phyloP scores from a whole-genome alignment of 768 basidiomycete genomes.

The Hortiboletus campestris region DNA sequence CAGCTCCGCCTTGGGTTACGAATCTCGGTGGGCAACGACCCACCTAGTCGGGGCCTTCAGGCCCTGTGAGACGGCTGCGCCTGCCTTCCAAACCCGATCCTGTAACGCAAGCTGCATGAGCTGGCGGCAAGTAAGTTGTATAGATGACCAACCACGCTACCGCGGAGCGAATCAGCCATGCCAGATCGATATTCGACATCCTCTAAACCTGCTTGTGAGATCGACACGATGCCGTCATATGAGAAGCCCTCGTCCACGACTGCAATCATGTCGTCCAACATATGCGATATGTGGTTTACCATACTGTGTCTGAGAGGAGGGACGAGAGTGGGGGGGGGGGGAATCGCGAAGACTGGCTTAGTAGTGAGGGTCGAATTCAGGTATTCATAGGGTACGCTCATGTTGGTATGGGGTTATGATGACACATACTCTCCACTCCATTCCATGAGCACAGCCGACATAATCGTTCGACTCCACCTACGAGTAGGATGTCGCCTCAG shows the following conservation, averaged over 20 bases:
- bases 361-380: neutral
- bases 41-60: too few species aligned
- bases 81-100: neutral
- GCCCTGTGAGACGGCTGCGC: neutral
- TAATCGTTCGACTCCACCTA: too few species aligned
- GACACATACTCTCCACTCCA: too few species aligned
- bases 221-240: neutral
- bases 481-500: too few species aligned
- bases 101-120: neutral
- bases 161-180: neutral
- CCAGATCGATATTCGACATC: neutral
- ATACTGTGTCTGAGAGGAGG: neutral
- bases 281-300: neutral
- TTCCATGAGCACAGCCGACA: too few species aligned
- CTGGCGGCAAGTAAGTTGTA: neutral
- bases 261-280: neutral
- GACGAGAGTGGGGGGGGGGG: neutral
- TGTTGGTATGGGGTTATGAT: too few species aligned
- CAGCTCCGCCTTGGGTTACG: neutral
- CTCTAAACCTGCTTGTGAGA: constrained; percentile 1
- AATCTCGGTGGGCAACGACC: neutral
- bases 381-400: neutral
- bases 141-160: neutral
- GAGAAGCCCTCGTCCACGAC: neutral
- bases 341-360: too few species aligned